Evolutionary conservation across 768 basidiomycete species (phyloP), one percentile per base, ranked within the genome.

Genomic region (Pleurotus cornucopiae): DNA sequence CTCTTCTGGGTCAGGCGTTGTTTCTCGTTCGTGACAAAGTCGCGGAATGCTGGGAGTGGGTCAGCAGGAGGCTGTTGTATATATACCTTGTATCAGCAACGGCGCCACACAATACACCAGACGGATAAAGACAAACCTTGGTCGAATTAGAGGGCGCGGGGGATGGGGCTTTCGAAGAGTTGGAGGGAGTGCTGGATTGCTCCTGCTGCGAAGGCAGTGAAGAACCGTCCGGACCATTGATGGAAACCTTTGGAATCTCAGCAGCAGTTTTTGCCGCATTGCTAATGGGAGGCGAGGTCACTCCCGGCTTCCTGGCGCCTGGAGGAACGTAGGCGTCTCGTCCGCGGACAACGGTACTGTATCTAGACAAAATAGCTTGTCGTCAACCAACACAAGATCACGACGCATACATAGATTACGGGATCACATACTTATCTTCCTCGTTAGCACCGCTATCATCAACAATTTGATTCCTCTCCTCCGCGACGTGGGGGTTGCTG

Each of bases 271-370:
- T 65, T 20, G 69, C 59, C 53, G 70, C 67, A 38, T 67, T 55
- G 18, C 66, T 53, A 12, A 65, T 63, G 57, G 67, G 60, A 57
- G 71, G 60, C 43, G 66, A 53, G 26, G 62, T 58, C 21, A 59
- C 68, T 49, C 67, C 71, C 39, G 67, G 57, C 68, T 80, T 84
- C 56, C 95, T 83, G 38, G 94, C 94, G 58, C 88, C 92, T 2
- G 96, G 96, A 46, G 97, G 97, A 39, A 98, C 83, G 67, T 99
- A 99, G 21, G 95, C 96, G 64, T 89, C 89, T 14, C 87, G 78
- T 30, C 86, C 80, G 56, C 97, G 89, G 49, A 90, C 86, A 26
- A 98, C 97, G 23, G 94, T 94, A 56, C 91, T 90, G 67, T 93
- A 98, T 71, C 94, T 97, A 66, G 41, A 56, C 57, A 54, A 48